Evolutionary conservation across 139 green algal genomes (phyloP).

Genomic region (Chlamydomonas incerta): DNA sequence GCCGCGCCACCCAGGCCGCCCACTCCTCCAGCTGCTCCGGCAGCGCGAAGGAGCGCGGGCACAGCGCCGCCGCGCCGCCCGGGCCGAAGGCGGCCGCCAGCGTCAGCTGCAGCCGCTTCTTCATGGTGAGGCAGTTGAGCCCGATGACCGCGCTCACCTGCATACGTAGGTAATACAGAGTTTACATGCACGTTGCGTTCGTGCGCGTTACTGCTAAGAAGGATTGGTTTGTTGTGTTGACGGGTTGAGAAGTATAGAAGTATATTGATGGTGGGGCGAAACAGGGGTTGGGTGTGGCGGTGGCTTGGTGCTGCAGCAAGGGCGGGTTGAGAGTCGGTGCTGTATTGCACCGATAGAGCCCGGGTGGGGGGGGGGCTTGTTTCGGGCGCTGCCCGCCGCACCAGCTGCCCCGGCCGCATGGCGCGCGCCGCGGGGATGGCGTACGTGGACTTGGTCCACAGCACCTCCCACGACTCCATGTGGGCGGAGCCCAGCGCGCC

Average conservation of each 20-base stretch:
- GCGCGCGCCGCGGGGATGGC: slow-evolving; percentile 57
- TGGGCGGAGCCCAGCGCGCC: slow-evolving; percentile 44
- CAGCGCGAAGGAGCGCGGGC: slow-evolving; percentile 51
- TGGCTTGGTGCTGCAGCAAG: no score
- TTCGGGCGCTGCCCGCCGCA: no score
- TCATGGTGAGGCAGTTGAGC: slow-evolving; percentile 72
- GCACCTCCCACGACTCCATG: slow-evolving; percentile 60
- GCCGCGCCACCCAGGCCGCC: slow-evolving; percentile 44
- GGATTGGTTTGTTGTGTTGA: no score
- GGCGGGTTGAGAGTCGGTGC: no score
- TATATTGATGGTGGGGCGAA: no score
- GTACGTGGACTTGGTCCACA: slow-evolving; percentile 72
- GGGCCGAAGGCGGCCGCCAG: slow-evolving; percentile 36
- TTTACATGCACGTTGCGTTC: no score
- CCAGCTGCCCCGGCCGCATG: slow-evolving; percentile 60
- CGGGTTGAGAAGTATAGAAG: no score
- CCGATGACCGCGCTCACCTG: slow-evolving; percentile 63
- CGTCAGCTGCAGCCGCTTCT: slow-evolving; percentile 68
- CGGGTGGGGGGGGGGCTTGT: no score
- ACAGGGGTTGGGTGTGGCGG: no score
- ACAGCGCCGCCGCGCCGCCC: slow-evolving; percentile 5
- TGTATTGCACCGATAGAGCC: no score
- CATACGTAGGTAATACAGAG: background rate
- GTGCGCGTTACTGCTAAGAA: no score
- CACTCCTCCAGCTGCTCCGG: slow-evolving; percentile 63